Conservation (phyloP, 192 early-diverging fungal genomes). For the Piromyces sp. region DNA sequence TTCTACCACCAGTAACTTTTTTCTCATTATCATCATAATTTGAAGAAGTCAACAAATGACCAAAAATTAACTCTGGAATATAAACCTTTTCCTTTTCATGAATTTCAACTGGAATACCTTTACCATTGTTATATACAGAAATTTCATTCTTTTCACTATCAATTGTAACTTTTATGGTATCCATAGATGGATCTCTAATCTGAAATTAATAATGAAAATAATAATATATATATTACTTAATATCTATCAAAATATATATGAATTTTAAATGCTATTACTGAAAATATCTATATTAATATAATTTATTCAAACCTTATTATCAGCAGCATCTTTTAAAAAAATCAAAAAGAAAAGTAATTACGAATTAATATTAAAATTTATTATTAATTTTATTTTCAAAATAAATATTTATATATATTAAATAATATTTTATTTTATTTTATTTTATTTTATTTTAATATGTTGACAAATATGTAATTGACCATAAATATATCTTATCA, state of each 20-base stretch:
- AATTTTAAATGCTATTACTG: too few species aligned
- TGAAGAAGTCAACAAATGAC: constrained; percentile 85
- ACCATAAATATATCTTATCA: too few species aligned
- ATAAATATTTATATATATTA: too few species aligned
- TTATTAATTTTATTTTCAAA: too few species aligned
- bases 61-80: constrained; percentile 95
- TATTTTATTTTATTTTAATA: too few species aligned
- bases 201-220: constrained; percentile 4
- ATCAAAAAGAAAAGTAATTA: too few species aligned
- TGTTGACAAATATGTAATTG: too few species aligned
- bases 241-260: too few species aligned
- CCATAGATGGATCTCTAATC: constrained; percentile 75
- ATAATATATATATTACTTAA: too few species aligned
- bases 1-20: constrained; percentile 87
- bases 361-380: too few species aligned
- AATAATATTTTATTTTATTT: too few species aligned
- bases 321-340: too few species aligned
- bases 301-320: neutral
- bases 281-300: neutral
- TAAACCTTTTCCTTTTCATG: constrained; percentile 77
- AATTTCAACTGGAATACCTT: constrained; percentile 85
- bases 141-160: constrained; percentile 57
- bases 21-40: constrained; percentile 93
- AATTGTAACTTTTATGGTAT: constrained; percentile 72
- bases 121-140: constrained; percentile 84